These are phyloP conservation scores for Candida yuanshanica DNA, from an alignment of 805 yeast species.

Conservation along the genomic window DNA sequence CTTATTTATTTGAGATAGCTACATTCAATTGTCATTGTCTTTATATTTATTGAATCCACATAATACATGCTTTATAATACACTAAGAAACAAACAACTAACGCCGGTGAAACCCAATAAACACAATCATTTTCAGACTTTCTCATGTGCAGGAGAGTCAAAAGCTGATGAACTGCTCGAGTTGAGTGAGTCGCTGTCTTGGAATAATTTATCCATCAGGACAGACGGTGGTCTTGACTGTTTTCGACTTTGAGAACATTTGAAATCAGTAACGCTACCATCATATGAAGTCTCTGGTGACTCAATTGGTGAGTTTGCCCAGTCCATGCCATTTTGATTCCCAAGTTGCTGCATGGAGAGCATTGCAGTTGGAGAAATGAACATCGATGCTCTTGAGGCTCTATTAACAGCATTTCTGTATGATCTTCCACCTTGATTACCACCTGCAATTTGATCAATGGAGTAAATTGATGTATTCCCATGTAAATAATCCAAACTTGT, in stretches of 20 bases:
- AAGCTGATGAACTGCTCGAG: not conserved
- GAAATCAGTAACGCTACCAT: not conserved
- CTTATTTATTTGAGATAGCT: constrained; percentile 1
- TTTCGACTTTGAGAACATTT: constrained; percentile 2
- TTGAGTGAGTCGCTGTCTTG: constrained; percentile 21
- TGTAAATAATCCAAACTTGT: constrained; percentile 16
- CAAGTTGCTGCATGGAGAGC: constrained; percentile 17
- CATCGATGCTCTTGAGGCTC: constrained; percentile 37
- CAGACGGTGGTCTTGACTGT: constrained; percentile 43
- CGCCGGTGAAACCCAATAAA: too few species aligned
- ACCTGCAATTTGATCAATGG: constrained; percentile 13
- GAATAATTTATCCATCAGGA: constrained; percentile 40
- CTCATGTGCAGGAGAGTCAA: constrained; percentile 11
- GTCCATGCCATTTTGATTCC: not conserved
- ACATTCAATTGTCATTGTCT: constrained; percentile 1
- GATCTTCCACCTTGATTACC: constrained; percentile 16
- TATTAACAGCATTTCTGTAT: constrained; percentile 20
- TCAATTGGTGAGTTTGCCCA: constrained; percentile 20
- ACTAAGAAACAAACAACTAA: too few species aligned
- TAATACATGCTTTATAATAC: not conserved
- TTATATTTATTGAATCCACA: constrained; percentile 2
- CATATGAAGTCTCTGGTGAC: constrained; percentile 15
- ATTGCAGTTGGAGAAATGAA: constrained; percentile 48
- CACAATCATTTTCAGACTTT: constrained; percentile 12
- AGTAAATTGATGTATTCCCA: constrained; percentile 15